Evolutionary conservation across 2,329 filamentous ascomycete species (phyloP), one percentile per base, ranked within the genome.

Genomic region (Dactylella cylindrospora): DNA sequence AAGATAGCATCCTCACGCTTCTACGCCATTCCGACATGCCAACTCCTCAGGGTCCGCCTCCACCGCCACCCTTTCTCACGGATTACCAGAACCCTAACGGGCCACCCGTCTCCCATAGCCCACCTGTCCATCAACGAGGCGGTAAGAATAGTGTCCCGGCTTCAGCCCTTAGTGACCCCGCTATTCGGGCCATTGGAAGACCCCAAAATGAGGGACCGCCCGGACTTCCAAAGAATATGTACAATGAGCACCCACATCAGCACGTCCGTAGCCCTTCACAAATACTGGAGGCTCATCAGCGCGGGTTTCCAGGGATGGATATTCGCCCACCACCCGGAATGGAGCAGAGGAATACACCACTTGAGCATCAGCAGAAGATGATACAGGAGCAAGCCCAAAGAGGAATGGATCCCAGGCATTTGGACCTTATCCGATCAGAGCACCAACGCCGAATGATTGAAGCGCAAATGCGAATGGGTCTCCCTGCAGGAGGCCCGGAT

Each of bases 11-110:
- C 35, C 39, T 62, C 15, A 62, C 53, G 13, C 57, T 62, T 22
- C 19, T 62, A 4, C 57, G 57, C 23, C 57, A 62, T 20, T 53
- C 57, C 12, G 57, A 62, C 29, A 62, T 62, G 57, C 57, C 57
- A 10, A 62, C 57, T n/a, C 49, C 57, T 7, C 57, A 62, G 33
- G 57, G 57, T 2, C 57, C 57, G 6, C 49, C 57, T 2, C 57
- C 57, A 19, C 49, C 49, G 1, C 57, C 57, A 23, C 35, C 49
- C 5, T 62, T 62, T 44, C 43, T 62, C 26, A 49, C 49, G 15
- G 57, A 62, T 10, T 62, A 62, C n/a, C 57, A 62, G 19, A 49
- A 41, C n/a, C 44, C 57, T 10, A 54, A 45, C n/a, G 43, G 41
- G 7, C 57, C 57, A 25, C 57, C 57, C 5, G 49, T 50, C 22